Evolutionary conservation across 805 yeast species (phyloP).

Genomic region (Diddensiella caesifluorescens): DNA sequence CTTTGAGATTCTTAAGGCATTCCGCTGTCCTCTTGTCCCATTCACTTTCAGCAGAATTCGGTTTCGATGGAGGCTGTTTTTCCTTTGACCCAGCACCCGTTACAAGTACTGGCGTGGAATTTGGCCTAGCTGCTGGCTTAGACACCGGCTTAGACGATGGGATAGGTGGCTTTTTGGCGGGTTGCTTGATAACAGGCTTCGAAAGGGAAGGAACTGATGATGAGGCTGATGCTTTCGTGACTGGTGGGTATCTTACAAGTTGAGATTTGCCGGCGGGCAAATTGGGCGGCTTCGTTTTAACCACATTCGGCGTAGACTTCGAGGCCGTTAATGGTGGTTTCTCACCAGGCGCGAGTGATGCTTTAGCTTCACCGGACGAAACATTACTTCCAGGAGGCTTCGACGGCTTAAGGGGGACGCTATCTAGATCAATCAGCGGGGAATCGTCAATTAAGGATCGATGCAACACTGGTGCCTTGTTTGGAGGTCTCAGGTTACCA

Average conservation of each 20-base stretch:
- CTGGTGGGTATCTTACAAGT: constrained; percentile 2
- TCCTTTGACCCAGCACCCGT: not conserved
- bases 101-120: not conserved
- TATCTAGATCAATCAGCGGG: constrained; percentile 9
- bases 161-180: constrained; percentile 3
- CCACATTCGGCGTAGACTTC: constrained; percentile 1
- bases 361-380: not conserved
- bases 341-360: not conserved
- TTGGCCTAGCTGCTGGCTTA: not conserved
- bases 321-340: constrained; percentile 2
- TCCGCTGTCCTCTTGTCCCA: constrained; percentile 32
- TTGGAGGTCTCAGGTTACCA: not conserved
- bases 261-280: not conserved
- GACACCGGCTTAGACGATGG: not conserved
- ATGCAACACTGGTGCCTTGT: constrained; percentile 3
- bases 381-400: not conserved
- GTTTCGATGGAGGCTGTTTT: constrained; percentile 4
- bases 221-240: not conserved
- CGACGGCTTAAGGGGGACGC: not conserved
- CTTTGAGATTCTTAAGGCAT: constrained; percentile 39
- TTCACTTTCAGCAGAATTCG: constrained; percentile 19
- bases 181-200: not conserved
- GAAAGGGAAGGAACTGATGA: constrained; percentile 3
- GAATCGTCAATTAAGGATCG: constrained; percentile 8
- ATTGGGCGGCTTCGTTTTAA: not conserved